Conservation (phyloP, 371 early-diverging fungal genomes). For the Lichtheimia ramosa region DNA sequence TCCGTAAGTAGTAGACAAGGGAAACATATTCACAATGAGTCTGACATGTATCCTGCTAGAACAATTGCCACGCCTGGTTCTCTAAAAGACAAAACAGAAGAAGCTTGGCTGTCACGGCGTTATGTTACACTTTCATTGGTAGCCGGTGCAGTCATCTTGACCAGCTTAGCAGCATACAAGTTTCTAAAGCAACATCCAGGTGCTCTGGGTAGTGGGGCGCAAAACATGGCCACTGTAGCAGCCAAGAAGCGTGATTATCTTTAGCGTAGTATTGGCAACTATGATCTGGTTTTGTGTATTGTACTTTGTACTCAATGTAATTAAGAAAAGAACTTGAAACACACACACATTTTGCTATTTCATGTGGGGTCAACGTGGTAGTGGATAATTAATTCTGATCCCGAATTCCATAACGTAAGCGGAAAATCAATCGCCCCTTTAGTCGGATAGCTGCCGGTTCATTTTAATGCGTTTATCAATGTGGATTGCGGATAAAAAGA, state of each 20-base stretch:
- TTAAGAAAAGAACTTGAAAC: constrained; percentile 3
- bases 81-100: constrained; percentile 35
- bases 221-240: constrained; percentile 19
- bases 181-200: constrained; percentile 37
- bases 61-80: constrained; percentile 48
- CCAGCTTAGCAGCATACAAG: constrained; percentile 43
- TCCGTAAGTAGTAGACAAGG: constrained; percentile 53
- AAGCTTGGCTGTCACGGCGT: constrained; percentile 37
- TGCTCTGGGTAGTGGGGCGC: constrained; percentile 12
- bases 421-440: no score
- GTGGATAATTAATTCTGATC: no score
- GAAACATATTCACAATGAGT: neutral
- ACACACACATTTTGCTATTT: no score
- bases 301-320: constrained; percentile 15
- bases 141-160: constrained; percentile 41
- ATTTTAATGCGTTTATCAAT: no score
- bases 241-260: constrained; percentile 23
- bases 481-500: no score
- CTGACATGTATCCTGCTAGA: constrained; percentile 10
- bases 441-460: no score
- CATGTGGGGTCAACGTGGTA: no score
- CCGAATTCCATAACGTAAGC: no score
- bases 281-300: constrained; percentile 4
- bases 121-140: constrained; percentile 41
- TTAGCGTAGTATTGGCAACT: constrained; percentile 8